Conservation (phyloP, 2,329 filamentous ascomycete species). For the Exophiala calicioides region DNA sequence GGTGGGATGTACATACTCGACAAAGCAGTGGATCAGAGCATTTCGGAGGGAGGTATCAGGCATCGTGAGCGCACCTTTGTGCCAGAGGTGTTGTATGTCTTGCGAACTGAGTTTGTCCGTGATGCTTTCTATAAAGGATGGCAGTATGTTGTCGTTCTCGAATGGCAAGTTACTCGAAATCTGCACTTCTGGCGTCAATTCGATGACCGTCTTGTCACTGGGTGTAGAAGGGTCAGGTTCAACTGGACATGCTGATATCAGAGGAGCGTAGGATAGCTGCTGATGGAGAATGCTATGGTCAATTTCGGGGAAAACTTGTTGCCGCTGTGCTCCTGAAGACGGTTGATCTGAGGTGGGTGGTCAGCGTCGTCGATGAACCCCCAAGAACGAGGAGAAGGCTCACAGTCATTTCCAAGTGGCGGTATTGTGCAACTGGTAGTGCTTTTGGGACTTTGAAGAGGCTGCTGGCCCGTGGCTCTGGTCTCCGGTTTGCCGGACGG, state of each 20-base stretch:
- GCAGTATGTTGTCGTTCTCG: too few species aligned
- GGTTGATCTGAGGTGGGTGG: too few species aligned
- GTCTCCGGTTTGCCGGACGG: too few species aligned
- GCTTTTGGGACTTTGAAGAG: too few species aligned
- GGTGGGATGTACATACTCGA: constrained; percentile 88
- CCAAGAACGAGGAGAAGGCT: too few species aligned
- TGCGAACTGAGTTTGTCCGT: too few species aligned
- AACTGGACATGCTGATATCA: background rate
- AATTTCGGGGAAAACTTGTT: too few species aligned
- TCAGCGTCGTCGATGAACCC: too few species aligned
- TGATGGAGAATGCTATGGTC: background rate
- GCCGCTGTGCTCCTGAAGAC: background rate
- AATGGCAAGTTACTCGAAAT: constrained; percentile 42
- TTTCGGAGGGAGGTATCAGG: constrained; percentile 70
- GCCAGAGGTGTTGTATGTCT: constrained; percentile 78
- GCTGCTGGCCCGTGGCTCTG: too few species aligned
- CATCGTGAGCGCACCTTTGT: constrained; percentile 79
- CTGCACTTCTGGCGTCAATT: background rate
- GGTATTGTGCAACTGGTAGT: too few species aligned
- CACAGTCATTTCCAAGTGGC: too few species aligned
- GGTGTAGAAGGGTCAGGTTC: background rate
- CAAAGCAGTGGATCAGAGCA: constrained; percentile 75
- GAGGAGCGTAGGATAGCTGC: constrained; percentile 1
- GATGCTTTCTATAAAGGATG: constrained; percentile 74
- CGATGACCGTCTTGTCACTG: background rate